A percentile compares a stretch with the other conserved stretches of the same genome.
Evolutionary conservation across 805 yeast species (phyloP).

Genomic region (Kodamaea laetipori): DNA sequence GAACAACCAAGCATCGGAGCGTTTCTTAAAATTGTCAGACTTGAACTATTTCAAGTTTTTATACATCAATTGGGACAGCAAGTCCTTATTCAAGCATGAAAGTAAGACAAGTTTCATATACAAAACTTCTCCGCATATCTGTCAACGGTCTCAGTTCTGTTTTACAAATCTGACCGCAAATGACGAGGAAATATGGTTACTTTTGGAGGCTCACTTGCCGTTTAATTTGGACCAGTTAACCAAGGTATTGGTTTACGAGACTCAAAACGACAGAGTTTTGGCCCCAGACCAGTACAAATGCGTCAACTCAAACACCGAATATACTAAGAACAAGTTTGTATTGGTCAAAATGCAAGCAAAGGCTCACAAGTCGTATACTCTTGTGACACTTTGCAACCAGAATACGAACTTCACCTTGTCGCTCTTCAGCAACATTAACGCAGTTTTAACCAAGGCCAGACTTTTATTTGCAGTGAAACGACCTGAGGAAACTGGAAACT

Average conservation of each 20-base stretch:
- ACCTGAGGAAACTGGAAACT: conserved; percentile 37
- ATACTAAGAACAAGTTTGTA: conserved; percentile 41
- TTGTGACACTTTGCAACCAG: conserved; percentile 20
- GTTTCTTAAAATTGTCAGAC: conserved; percentile 23
- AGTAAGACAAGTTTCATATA: conserved; percentile 25
- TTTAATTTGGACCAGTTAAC: conserved; percentile 14
- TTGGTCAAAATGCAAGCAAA: conserved; percentile 32
- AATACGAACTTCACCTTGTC: conserved; percentile 30
- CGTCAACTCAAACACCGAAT: conserved; percentile 20
- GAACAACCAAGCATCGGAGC: conserved; percentile 16
- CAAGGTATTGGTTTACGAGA: conserved; percentile 23
- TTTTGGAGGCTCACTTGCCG: conserved; percentile 52
- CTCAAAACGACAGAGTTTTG: conserved; percentile 35
- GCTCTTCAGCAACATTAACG: conserved; percentile 29
- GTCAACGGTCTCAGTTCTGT: conserved; percentile 33
- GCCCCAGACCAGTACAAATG: conserved; percentile 25
- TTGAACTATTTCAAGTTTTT: conserved; percentile 46
- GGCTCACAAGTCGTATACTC: conserved; percentile 31
- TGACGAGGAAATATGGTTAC: conserved; percentile 38
- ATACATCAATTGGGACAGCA: conserved; percentile 69
- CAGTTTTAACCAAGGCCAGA: conserved; percentile 32
- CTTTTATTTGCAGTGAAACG: conserved; percentile 21
- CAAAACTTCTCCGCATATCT: conserved; percentile 17
- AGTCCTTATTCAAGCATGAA: conserved; percentile 20
- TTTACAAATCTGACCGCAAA: not conserved